Conservation (phyloP, 345 rosid species). For the Eucalyptus pauciflora region DNA sequence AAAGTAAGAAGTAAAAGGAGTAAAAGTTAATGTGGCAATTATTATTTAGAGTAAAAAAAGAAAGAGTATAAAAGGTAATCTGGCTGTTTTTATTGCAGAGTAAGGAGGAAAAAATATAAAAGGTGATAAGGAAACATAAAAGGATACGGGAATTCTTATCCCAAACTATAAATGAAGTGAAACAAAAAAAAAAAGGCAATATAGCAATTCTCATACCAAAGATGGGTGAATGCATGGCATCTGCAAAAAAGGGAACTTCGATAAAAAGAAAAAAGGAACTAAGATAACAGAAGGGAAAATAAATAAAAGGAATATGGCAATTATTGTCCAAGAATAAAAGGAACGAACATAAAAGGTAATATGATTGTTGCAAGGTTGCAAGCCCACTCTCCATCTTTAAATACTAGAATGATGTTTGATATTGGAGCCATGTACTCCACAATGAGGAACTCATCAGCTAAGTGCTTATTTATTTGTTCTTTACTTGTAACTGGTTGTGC, state of each 20-base stretch:
- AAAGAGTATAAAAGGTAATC: too few relatives aligned
- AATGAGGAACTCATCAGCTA: not conserved
- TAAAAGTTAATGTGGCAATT: too few relatives aligned
- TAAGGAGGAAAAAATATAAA: too few relatives aligned
- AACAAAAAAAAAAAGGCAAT: too few relatives aligned
- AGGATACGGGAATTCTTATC: not conserved
- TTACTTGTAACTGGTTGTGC: not conserved
- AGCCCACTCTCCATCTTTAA: not conserved
- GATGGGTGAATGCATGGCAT: not conserved
- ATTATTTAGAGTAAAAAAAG: too few relatives aligned
- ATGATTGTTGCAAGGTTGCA: not conserved
- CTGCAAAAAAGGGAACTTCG: not conserved
- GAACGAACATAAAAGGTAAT: not conserved
- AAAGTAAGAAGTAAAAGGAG: not conserved
- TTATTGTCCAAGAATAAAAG: not conserved
- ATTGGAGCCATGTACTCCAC: not conserved
- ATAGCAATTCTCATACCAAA: not conserved
- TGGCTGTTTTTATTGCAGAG: too few relatives aligned
- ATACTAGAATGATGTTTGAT: not conserved
- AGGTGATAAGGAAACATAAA: not conserved
- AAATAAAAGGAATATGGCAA: not conserved
- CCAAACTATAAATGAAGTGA: not conserved
- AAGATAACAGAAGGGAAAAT: too few relatives aligned
- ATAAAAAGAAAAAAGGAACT: too few relatives aligned
- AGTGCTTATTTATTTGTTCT: not conserved